These are phyloP conservation scores for Lobosporangium transversale DNA, from an alignment of 192 early-diverging fungal genomes.

Conservation along the genomic window DNA sequence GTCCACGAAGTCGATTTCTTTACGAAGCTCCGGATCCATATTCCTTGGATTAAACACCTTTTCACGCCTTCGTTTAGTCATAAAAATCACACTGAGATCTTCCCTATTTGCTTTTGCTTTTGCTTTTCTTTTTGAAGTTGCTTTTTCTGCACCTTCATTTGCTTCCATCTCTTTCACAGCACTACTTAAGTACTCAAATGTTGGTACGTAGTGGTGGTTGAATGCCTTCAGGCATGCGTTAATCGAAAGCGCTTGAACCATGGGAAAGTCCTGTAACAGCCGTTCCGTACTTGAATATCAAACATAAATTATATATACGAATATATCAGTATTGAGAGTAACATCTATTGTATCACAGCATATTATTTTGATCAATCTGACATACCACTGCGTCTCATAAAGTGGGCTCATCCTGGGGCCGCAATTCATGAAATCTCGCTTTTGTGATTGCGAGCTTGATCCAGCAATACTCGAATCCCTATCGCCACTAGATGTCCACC, in stretches of 20 bases:
- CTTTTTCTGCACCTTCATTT: background rate
- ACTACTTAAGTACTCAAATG: slow-evolving; percentile 25
- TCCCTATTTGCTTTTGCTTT: slow-evolving; percentile 5
- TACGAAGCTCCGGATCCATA: slow-evolving; percentile 25
- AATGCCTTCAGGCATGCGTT: slow-evolving; percentile 5
- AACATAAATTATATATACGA: no score
- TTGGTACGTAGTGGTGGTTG: slow-evolving; percentile 22
- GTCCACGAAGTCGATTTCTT: slow-evolving; percentile 16
- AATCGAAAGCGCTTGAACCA: slow-evolving; percentile 15
- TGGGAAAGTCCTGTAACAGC: slow-evolving; percentile 45
- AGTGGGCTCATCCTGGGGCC: background rate
- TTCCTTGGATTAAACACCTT: background rate
- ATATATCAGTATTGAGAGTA: background rate
- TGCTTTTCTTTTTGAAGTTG: background rate
- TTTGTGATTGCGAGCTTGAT: background rate
- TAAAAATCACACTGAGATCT: no score
- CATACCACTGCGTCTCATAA: slow-evolving; percentile 26
- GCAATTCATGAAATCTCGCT: slow-evolving; percentile 36
- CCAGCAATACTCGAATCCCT: background rate
- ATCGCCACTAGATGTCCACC: no score
- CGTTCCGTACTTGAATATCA: slow-evolving; percentile 24
- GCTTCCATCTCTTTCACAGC: slow-evolving; percentile 4
- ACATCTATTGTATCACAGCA: background rate
- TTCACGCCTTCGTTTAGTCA: no score
- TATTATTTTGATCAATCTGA: no score